Conservation (phyloP, 257 asterid genomes). For the Lycium barbarum region DNA sequence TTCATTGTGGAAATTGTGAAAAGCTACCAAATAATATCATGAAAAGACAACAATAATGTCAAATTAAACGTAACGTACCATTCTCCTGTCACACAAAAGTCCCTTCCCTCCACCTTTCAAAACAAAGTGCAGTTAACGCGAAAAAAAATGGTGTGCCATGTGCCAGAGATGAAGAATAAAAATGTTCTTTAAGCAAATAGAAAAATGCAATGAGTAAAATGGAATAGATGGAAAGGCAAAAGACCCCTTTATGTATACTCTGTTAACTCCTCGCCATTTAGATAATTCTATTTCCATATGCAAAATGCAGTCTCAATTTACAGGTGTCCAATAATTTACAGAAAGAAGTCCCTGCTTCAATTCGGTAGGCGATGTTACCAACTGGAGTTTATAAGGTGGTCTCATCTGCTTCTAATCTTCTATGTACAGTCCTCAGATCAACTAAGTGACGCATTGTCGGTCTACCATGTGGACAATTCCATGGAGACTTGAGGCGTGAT, state of each 20-base stretch:
- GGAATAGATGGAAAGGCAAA: background rate
- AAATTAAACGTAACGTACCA: background rate
- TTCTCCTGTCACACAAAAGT: background rate
- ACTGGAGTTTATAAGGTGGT: constrained; percentile 26
- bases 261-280: background rate
- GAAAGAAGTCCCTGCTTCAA: background rate
- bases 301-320: background rate
- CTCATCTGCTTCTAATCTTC: constrained; percentile 48
- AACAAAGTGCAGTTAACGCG: background rate
- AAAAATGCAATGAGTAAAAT: background rate
- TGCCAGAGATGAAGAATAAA: background rate
- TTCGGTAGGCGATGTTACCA: background rate
- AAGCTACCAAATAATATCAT: background rate
- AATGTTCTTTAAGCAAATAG: background rate
- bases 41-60: background rate
- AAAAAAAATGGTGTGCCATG: background rate
- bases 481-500: constrained; percentile 84
- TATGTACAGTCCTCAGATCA: constrained; percentile 63
- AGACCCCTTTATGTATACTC: background rate
- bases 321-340: constrained; percentile 4
- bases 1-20: background rate
- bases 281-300: background rate
- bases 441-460: constrained; percentile 99
- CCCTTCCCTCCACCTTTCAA: background rate
- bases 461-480: constrained; percentile 98